These are phyloP conservation scores for Rhizomucor pusillus DNA, from an alignment of 371 early-diverging fungal genomes.

Conservation along the genomic window DNA sequence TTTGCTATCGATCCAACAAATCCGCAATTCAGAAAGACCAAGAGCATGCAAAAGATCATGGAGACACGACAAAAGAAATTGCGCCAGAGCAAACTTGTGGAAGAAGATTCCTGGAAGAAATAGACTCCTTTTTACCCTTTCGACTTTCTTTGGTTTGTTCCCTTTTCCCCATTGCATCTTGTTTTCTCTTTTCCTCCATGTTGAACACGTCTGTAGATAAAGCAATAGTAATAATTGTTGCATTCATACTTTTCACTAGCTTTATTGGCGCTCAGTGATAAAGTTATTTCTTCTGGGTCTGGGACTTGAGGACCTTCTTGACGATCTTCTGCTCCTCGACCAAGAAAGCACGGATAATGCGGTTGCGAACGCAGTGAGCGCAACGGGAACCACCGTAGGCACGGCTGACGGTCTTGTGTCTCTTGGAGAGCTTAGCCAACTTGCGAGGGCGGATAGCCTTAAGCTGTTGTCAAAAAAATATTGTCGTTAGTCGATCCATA, in stretches of 20 bases:
- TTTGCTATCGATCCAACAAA: slow-evolving; percentile 96
- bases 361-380: slow-evolving; percentile 88
- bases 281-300: slow-evolving; percentile 22
- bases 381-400: slow-evolving; percentile 97
- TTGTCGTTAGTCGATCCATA: not conserved
- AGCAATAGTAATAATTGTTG: too few relatives aligned
- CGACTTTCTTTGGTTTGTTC: too few relatives aligned
- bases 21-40: slow-evolving; percentile 94
- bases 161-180: too few relatives aligned
- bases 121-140: too few relatives aligned
- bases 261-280: too few relatives aligned
- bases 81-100: slow-evolving; percentile 9
- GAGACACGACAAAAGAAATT: slow-evolving; percentile 66
- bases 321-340: slow-evolving; percentile 99
- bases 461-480: slow-evolving; percentile 46
- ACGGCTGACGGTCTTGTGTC: slow-evolving; percentile 90
- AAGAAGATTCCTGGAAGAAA: slow-evolving; percentile 42
- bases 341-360: slow-evolving; percentile 97
- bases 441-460: slow-evolving; percentile 90
- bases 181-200: too few relatives aligned
- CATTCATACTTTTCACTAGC: too few relatives aligned
- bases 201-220: too few relatives aligned
- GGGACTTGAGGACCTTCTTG: slow-evolving; percentile 93
- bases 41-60: slow-evolving; percentile 81
- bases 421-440: slow-evolving; percentile 85